Evolutionary conservation across 345 rosid genomes (phyloP).

Genomic region (Durio zibethinus): DNA sequence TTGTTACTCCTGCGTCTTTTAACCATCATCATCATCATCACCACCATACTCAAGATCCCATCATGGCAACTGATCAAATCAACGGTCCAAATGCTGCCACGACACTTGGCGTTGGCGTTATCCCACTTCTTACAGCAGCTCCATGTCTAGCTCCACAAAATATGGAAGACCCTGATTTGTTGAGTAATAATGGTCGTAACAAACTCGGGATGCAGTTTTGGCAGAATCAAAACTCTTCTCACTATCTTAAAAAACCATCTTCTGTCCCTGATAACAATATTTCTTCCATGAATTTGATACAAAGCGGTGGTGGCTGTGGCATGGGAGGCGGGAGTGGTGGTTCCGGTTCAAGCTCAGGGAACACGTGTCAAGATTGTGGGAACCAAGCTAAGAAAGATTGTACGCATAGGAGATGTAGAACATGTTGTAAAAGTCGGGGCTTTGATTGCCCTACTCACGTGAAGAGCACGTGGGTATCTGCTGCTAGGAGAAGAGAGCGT

Average conservation of each 20-base stretch:
- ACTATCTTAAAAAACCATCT: constrained; percentile 40
- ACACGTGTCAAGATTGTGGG: constrained; percentile 96
- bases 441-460: constrained; percentile 90
- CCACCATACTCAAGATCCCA: constrained; percentile 36
- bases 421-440: constrained; percentile 94
- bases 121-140: constrained; percentile 67
- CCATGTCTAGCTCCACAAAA: constrained; percentile 49
- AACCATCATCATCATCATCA: constrained; percentile 50
- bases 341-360: constrained; percentile 42
- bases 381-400: constrained; percentile 99
- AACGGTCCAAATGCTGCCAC: constrained; percentile 46
- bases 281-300: constrained; percentile 31
- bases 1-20: constrained; percentile 72
- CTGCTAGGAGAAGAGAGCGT: constrained; percentile 84
- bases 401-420: constrained; percentile 74
- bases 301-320: constrained; percentile 19
- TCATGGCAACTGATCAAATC: constrained; percentile 37
- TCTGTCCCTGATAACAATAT: constrained; percentile 32
- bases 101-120: constrained; percentile 61
- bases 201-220: constrained; percentile 62
- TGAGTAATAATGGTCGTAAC: constrained; percentile 30
- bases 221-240: constrained; percentile 50
- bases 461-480: constrained; percentile 99
- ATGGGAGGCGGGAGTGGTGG: constrained; percentile 33
- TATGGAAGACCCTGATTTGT: constrained; percentile 50